A percentile compares a stretch with the other conserved stretches of the same genome.
These are phyloP conservation scores for grape (Vitis vinifera) DNA, from an alignment of 164 flowering plant genomes.

Conservation along the genomic window ASM3070453v1 NC_081822.1:2270001-2270500, in stretches of 20 bases:
- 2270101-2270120: constrained; percentile 33
- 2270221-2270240: constrained; percentile 60
- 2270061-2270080: too few species aligned
- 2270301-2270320: constrained; percentile 10
- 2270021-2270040: too few species aligned
- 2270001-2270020: too few species aligned
- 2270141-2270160: constrained; percentile 65
- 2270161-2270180: constrained; percentile 78
- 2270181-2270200: constrained; percentile 77
- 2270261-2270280: constrained; percentile 73
- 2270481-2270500: constrained; percentile 98
- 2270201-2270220: constrained; percentile 50
- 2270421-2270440: constrained; percentile 98
- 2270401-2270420: constrained; percentile 92
- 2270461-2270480: constrained; percentile 87
- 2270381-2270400: constrained; percentile 67
- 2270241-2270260: constrained; percentile 53
- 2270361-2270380: constrained; percentile 93
- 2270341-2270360: constrained; percentile 79
- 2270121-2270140: constrained; percentile 76
- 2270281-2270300: background rate
- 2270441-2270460: constrained; percentile 91
- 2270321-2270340: background rate
- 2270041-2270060: too few species aligned
- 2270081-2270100: too few species aligned